Conservation (phyloP, 2,329 filamentous ascomycete genomes). For the Paracamarosporium sp. region DNA sequence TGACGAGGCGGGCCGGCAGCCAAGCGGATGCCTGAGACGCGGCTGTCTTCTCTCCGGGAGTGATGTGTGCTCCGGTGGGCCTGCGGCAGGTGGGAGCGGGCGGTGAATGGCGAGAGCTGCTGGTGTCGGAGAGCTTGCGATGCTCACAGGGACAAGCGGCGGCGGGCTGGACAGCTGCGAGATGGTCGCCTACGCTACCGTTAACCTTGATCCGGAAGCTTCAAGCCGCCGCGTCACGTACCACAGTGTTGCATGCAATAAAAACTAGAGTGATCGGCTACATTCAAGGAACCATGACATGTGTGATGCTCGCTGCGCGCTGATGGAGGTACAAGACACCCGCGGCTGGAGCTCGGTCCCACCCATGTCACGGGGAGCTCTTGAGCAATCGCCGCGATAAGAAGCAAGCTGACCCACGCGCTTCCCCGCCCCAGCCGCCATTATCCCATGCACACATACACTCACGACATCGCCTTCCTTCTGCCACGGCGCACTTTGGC, state of each 20-base stretch:
- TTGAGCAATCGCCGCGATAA: slow-evolving; percentile 22
- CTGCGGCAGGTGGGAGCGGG: not conserved
- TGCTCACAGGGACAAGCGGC: slow-evolving; percentile 1
- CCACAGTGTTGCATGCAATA: not conserved
- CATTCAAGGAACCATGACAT: not conserved
- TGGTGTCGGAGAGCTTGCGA: slow-evolving; percentile 1
- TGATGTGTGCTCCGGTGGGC: not conserved
- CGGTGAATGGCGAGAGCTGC: not conserved
- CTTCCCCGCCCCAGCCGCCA: slow-evolving; percentile 2
- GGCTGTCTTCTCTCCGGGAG: not conserved
- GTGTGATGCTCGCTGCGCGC: not conserved
- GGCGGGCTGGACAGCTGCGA: not conserved
- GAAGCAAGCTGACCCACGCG: slow-evolving; percentile 19
- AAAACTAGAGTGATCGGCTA: not conserved
- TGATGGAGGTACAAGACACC: not conserved
- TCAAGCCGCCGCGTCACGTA: not conserved
- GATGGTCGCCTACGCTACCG: slow-evolving; percentile 3
- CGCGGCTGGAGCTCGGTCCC: not conserved
- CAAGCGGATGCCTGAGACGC: slow-evolving; percentile 1
- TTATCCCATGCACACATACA: not conserved
- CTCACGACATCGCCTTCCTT: not conserved
- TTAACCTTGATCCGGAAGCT: slow-evolving; percentile 6
- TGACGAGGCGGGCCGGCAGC: slow-evolving; percentile 7
- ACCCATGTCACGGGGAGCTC: slow-evolving; percentile 7
- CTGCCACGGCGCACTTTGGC: not conserved